These are phyloP conservation scores for Carex arenaria DNA, from an alignment of 202 grass and related monocot species.

Conservation along the genomic window DNA sequence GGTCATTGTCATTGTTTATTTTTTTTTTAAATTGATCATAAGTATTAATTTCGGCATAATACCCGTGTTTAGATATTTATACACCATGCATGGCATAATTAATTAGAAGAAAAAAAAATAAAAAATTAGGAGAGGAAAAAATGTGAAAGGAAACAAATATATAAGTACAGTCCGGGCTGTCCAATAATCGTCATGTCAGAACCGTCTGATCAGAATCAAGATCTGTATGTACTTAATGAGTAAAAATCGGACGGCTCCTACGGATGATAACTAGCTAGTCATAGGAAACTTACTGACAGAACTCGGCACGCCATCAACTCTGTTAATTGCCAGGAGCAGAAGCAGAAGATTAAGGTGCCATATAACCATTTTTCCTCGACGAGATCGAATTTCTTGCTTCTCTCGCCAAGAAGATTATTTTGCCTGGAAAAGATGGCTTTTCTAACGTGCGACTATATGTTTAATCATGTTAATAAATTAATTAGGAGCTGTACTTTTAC, in stretches of 20 bases:
- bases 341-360: not conserved
- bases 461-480: not conserved
- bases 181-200: too few relatives aligned
- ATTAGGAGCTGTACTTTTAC: not conserved
- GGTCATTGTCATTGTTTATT: too few relatives aligned
- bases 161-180: too few relatives aligned
- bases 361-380: not conserved
- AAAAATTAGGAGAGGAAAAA: not conserved
- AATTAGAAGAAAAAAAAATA: not conserved
- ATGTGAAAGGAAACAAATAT: not conserved
- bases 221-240: too few relatives aligned
- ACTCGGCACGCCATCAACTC: not conserved
- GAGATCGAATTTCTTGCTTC: not conserved
- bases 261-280: too few relatives aligned
- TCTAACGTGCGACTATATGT: not conserved
- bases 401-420: not conserved
- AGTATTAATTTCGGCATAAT: too few relatives aligned
- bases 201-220: too few relatives aligned
- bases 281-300: conserved; percentile 1
- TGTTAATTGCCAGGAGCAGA: not conserved
- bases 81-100: too few relatives aligned
- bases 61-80: too few relatives aligned
- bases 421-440: not conserved
- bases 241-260: too few relatives aligned
- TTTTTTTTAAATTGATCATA: too few relatives aligned